phyloP scores from a whole-genome alignment of 108 stramenopile species.

The Nitzschia palea region DNA sequence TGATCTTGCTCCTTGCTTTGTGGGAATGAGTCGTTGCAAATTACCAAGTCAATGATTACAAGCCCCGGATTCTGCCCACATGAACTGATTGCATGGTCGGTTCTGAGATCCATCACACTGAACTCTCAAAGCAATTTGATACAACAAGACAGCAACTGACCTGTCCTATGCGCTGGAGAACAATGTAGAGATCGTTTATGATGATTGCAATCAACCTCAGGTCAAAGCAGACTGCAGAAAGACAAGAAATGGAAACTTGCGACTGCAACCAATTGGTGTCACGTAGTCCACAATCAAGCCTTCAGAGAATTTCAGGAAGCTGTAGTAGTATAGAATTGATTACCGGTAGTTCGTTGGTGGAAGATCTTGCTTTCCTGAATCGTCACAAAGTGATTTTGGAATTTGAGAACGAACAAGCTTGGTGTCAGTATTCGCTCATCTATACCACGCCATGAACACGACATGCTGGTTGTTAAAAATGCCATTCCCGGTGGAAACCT shows the following conservation, averaged over 20 bases:
- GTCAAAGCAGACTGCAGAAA: conserved; percentile 8
- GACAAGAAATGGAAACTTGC: conserved; percentile 10
- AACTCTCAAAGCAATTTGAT: conserved; percentile 21
- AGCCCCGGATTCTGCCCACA: conserved; percentile 15
- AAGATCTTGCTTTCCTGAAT: conserved; percentile 20
- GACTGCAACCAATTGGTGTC: background rate
- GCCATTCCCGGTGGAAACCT: conserved; percentile 7
- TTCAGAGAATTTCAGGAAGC: conserved; percentile 1
- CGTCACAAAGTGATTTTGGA: conserved; percentile 13
- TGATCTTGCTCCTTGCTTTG: conserved; percentile 35
- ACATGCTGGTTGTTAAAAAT: conserved; percentile 16
- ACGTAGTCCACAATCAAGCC: conserved; percentile 17
- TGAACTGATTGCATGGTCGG: conserved; percentile 37
- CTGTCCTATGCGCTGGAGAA: conserved; percentile 24
- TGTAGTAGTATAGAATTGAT: background rate
- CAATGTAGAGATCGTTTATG: background rate
- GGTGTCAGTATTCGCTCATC: conserved; percentile 20
- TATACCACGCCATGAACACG: conserved; percentile 20
- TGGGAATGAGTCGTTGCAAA: conserved; percentile 29
- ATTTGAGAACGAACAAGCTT: conserved; percentile 24
- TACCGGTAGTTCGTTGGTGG: background rate
- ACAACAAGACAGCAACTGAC: conserved; percentile 14
- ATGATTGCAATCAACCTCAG: conserved; percentile 8
- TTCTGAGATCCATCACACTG: conserved; percentile 14
- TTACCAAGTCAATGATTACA: conserved; percentile 8